Conservation (phyloP, 1,284 basidiomycete species). For the Polyporus tsugae region DNA sequence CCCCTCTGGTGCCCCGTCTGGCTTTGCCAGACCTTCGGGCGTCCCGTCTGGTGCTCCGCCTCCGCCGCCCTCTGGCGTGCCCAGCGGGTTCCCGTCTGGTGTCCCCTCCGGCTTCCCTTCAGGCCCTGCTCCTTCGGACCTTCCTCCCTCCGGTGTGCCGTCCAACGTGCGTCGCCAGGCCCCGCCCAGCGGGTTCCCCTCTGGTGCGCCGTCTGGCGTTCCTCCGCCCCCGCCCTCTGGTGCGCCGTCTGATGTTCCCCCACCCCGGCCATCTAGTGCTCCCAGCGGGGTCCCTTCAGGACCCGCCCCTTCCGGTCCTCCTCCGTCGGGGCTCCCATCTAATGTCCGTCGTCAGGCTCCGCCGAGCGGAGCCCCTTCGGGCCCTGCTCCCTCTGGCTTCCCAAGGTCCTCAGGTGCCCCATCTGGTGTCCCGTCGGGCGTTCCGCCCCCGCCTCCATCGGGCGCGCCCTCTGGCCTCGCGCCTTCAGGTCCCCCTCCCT, state of each 20-base stretch:
- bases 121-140: not conserved
- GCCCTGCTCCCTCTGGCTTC: not conserved
- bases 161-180: not conserved
- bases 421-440: not conserved
- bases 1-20: not conserved
- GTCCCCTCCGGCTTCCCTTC: not conserved
- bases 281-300: no score
- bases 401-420: not conserved
- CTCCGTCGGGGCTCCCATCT: not conserved
- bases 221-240: not conserved
- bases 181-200: not conserved
- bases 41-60: not conserved
- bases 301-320: not conserved
- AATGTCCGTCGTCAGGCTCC: not conserved
- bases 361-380: not conserved
- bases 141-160: not conserved
- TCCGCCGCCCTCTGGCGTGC: no score
- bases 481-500: not conserved
- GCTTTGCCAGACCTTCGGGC: not conserved
- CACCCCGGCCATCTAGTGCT: no score
- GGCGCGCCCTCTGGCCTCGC: not conserved
- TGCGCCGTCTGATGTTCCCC: not conserved
- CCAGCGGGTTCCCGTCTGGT: not conserved
- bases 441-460: not conserved
- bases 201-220: not conserved